Conservation (phyloP, 2,329 filamentous ascomycete genomes). For the Nothomitra cinnamomea region DNA sequence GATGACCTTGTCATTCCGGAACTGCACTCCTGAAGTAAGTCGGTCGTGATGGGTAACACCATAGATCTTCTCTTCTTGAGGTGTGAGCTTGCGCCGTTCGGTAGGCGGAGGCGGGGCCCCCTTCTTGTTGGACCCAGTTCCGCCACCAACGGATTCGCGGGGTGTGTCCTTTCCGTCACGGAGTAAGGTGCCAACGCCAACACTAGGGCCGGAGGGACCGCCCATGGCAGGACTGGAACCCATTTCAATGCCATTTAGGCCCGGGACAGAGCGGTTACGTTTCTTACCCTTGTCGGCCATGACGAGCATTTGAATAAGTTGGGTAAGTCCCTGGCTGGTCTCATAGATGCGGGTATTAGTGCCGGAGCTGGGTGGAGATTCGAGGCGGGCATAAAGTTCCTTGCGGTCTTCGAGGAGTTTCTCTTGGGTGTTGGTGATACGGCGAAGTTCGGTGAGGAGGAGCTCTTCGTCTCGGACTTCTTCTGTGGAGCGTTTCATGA, state of each 20-base stretch:
- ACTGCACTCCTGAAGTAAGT: constrained; percentile 69
- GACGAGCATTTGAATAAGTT: constrained; percentile 67
- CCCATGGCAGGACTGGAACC: constrained; percentile 24
- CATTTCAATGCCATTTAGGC: constrained; percentile 22
- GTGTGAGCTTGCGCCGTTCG: constrained; percentile 52
- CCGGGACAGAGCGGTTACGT: constrained; percentile 48
- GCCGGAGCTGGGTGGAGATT: constrained; percentile 45
- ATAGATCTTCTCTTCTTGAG: constrained; percentile 61
- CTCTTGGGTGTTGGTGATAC: constrained; percentile 75
- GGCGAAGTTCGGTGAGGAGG: constrained; percentile 74
- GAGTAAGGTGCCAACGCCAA: constrained; percentile 8
- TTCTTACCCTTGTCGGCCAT: constrained; percentile 80
- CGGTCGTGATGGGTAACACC: constrained; percentile 78
- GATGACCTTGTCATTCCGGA: constrained; percentile 69
- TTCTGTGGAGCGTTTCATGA: constrained; percentile 63
- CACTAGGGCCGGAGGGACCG: constrained; percentile 19
- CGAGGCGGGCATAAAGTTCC: constrained; percentile 73
- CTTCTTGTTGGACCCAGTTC: constrained; percentile 30
- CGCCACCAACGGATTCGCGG: constrained; percentile 30
- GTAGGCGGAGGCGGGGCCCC: constrained; percentile 27
- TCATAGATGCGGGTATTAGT: constrained; percentile 61
- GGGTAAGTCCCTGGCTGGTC: constrained; percentile 61
- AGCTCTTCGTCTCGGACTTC: constrained; percentile 88
- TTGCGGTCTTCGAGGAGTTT: constrained; percentile 74
- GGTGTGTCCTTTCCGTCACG: constrained; percentile 16